Base-by-base conservation (phyloP, 768 basidiomycete genomes). In the Mycena capillaripes region DNA sequence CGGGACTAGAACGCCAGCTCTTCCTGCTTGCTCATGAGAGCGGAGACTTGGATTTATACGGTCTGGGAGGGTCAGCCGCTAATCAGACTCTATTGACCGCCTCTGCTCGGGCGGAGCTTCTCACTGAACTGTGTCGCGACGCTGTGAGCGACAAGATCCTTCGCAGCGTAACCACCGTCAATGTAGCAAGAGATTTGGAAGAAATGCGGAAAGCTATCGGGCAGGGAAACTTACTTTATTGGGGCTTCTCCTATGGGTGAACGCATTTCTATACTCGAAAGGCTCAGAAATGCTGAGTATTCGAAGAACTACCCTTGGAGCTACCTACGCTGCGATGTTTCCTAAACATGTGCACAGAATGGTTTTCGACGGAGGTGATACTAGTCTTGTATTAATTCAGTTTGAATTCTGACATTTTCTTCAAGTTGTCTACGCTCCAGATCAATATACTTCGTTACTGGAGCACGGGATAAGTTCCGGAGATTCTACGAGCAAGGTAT, bases 241-340 rank as follows among this genome's bases (percentile, higher is more conserved):
- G 70, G 70, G 70, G 70, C 27, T 72, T 72, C 32, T 72, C 70
- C 14, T 72, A 72, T 34, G 70, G 70, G 70, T 71, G 23, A 53
- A 50, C 36, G 40, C 0, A 6, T 32, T 48, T 27, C 16, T 12
- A 21, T 25, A 14, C 1, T 9, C 11, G 9, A 16, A 0, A 12
- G 14, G 19, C 4, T 19, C 16, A 27, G 6, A 4, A 34, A 17
- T n/a, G 3, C 7, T 38, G 19, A 46, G 30, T 6, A 25, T 14
- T 36, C 23, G 32, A 56, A 71, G 70, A 11, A 72, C 70, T 10
- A 60, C 62, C 4, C 42, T 72, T 12, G 70, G 70, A 11, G 65
- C 70, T 14, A 72, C 70, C 1, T 72, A 72, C 29, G 70, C 60
- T 11, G 70, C 70, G 4, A 66, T 72, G 70, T 72, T 72, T 38